Conservation (phyloP, 208 protist species). For the Entamoeba moshkovskii region DNA sequence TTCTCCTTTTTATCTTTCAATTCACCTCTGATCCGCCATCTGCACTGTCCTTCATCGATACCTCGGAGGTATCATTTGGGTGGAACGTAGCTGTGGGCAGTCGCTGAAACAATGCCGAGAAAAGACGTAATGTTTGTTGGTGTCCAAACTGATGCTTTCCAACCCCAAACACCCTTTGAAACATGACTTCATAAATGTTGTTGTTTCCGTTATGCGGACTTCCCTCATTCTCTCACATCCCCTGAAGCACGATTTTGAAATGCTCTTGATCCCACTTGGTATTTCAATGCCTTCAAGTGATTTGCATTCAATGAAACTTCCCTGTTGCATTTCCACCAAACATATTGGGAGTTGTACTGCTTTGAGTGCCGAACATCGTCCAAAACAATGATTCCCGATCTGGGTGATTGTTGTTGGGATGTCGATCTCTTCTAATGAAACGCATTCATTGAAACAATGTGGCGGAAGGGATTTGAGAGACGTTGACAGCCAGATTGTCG, state of each 20-base stretch:
- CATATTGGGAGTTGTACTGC: background rate
- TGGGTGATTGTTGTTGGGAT: background rate
- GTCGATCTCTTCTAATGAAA: background rate
- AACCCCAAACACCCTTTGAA: too few relatives aligned
- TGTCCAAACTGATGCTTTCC: too few relatives aligned
- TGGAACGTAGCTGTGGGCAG: too few relatives aligned
- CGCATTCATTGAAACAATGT: background rate
- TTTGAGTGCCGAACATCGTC: background rate
- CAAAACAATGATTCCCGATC: background rate
- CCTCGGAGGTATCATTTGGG: too few relatives aligned
- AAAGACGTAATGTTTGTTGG: too few relatives aligned
- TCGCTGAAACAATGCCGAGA: too few relatives aligned
- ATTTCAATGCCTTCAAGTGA: background rate
- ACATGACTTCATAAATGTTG: too few relatives aligned
- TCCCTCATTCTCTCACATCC: too few relatives aligned
- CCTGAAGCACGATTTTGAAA: background rate
- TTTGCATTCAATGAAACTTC: background rate
- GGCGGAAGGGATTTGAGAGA: background rate
- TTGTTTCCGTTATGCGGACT: too few relatives aligned
- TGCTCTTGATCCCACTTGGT: background rate
- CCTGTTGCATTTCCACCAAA: background rate
- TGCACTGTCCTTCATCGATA: too few relatives aligned
- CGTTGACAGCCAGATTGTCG: background rate
- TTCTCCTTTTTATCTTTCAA: too few relatives aligned
- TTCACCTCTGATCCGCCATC: too few relatives aligned